Evolutionary conservation across 2,329 filamentous ascomycete species (phyloP).

Genomic region (Claviceps pusilla): DNA sequence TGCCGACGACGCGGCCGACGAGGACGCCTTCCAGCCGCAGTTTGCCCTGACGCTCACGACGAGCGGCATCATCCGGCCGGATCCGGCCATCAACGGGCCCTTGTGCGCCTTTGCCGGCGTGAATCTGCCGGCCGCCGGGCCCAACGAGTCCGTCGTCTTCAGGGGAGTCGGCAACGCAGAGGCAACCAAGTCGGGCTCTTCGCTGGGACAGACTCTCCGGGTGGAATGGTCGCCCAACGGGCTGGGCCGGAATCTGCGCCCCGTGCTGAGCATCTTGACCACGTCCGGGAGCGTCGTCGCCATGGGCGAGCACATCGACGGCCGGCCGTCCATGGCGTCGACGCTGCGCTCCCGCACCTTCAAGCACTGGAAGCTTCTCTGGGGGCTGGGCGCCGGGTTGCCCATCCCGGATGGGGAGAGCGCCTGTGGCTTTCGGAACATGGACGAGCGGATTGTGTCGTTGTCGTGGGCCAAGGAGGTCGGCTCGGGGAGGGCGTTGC

Average conservation of each 20-base stretch:
- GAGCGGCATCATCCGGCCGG: slow-evolving; percentile 21
- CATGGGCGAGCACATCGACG: slow-evolving; percentile 32
- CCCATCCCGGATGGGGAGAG: slow-evolving; percentile 29
- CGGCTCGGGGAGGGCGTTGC: slow-evolving; percentile 25
- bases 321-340: slow-evolving; percentile 12
- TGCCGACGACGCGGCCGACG: slow-evolving; percentile 13
- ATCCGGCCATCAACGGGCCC: slow-evolving; percentile 29
- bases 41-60: slow-evolving; percentile 20
- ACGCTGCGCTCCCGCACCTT: slow-evolving; percentile 24
- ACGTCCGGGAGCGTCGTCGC: slow-evolving; percentile 34
- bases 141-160: slow-evolving; percentile 17
- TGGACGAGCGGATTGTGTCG: slow-evolving; percentile 31
- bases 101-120: slow-evolving; percentile 26
- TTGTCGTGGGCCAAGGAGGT: slow-evolving; percentile 39
- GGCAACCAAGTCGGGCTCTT: slow-evolving; percentile 32
- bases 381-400: slow-evolving; percentile 38
- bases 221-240: slow-evolving; percentile 44
- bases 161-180: slow-evolving; percentile 30
- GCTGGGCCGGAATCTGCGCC: slow-evolving; percentile 37
- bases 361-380: slow-evolving; percentile 38
- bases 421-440: slow-evolving; percentile 17
- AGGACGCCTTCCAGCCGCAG: slow-evolving; percentile 17
- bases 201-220: slow-evolving; percentile 38
- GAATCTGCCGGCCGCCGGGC: slow-evolving; percentile 14
- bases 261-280: slow-evolving; percentile 35